These are phyloP conservation scores for Mucor velutinosus DNA, from an alignment of 371 early-diverging fungal genomes.

Conservation along the genomic window DNA sequence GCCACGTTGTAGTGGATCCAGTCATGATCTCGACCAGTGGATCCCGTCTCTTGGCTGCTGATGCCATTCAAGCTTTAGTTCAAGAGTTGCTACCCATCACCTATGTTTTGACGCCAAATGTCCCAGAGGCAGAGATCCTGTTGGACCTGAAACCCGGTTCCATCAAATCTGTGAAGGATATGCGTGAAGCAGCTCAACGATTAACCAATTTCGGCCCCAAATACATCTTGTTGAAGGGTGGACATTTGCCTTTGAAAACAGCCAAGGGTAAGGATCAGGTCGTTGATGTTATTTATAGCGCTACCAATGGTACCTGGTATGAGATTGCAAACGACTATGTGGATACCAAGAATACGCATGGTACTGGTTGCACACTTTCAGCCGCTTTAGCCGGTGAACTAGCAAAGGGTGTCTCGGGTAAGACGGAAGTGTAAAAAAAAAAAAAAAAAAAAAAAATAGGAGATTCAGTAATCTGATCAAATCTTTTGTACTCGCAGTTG, in stretches of 20 bases:
- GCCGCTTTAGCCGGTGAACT: conserved; percentile 79
- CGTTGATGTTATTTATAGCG: conserved; percentile 71
- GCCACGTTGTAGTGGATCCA: conserved; percentile 75
- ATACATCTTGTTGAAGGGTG: conserved; percentile 79
- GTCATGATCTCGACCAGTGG: conserved; percentile 88
- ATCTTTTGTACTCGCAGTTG: conserved; percentile 30
- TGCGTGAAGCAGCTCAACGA: conserved; percentile 57
- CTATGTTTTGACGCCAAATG: conserved; percentile 75
- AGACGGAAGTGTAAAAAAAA: not conserved
- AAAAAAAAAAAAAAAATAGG: too few relatives aligned
- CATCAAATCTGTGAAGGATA: conserved; percentile 55
- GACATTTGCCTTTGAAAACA: conserved; percentile 64
- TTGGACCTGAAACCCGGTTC: conserved; percentile 24
- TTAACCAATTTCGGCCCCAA: conserved; percentile 53
- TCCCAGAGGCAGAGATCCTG: conserved; percentile 80
- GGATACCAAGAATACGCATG: conserved; percentile 75
- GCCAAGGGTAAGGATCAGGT: conserved; percentile 30
- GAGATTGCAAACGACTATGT: conserved; percentile 62
- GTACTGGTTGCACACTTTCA: conserved; percentile 87
- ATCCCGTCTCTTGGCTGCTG: conserved; percentile 59
- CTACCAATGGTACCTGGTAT: conserved; percentile 25
- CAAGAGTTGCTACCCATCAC: conserved; percentile 68
- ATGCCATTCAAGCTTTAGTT: conserved; percentile 63
- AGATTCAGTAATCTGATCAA: not conserved
- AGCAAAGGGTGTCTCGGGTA: conserved; percentile 61